Evolutionary conservation across 306 rosid genomes (phyloP), one percentile per base, ranked within the genome.

Genomic region (Casuarina glauca): DNA sequence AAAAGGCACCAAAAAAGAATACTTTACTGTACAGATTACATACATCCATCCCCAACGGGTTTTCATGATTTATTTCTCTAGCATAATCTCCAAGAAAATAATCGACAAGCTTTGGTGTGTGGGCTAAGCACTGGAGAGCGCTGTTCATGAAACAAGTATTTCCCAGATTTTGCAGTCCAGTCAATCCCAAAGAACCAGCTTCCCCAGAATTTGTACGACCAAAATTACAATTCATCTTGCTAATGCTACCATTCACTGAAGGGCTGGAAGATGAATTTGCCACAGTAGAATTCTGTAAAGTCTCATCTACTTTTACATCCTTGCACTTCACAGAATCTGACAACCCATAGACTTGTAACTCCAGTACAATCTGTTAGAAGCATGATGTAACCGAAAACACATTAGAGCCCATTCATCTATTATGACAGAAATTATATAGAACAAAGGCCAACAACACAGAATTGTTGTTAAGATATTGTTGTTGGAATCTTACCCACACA

Each of bases 111-210:
- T 95, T 95, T 50, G 99, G 97, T 0, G 99, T 95, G 82, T 95
- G 99, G 11, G 92, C 90, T 85, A 95, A 87, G 89, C 99, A 95
- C 82, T 95, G 99, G 55, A 95, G 89, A 58, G 99, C 64, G 87
- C 99, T 91, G 91, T 95, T 95, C 99, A 95, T 95, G 86, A 95
- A 95, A 85, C 99, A 95, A 63, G 99, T 95, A 81, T 95, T 95
- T 82, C 99, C 99, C 45, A 95, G 97, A 86, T 95, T 95, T 73
- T 90, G 97, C 76, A 95, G 82, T 72, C 99, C 99, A 20, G 97
- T 83, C 83, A 95, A 86, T 84, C 99, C 99, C 87, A 95, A 85
- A 63, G 97, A 86, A 66, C 99, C 97, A 73, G 93, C 94, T 91
- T 95, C 97, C 20, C 87, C 77, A 42, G 91, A 86, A 85, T 74